A percentile compares a stretch with the other conserved stretches of the same genome.
Evolutionary conservation across 2,329 filamentous ascomycete genomes (phyloP).

Genomic region (Aspergillus nomiae): DNA sequence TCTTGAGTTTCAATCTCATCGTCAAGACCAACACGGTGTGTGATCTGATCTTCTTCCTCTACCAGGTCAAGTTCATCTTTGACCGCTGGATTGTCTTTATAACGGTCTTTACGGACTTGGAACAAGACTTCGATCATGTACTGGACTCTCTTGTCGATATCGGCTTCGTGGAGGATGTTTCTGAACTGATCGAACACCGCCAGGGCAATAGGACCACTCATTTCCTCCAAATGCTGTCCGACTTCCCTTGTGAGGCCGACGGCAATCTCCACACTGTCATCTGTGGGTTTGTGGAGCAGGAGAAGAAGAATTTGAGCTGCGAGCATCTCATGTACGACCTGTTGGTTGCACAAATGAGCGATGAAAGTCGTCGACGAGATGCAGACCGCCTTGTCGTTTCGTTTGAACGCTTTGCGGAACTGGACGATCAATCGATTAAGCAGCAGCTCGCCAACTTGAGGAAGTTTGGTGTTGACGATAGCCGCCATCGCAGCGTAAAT

Average conservation of each 20-base stretch:
- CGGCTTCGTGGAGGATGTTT: slow-evolving; percentile 91
- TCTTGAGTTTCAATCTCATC: slow-evolving; percentile 85
- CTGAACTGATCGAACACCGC: slow-evolving; percentile 95
- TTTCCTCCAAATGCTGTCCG: slow-evolving; percentile 91
- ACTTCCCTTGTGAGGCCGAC: slow-evolving; percentile 92
- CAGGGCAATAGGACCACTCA: slow-evolving; percentile 84
- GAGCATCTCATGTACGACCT: slow-evolving; percentile 91
- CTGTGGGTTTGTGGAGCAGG: slow-evolving; percentile 92
- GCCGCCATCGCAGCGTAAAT: slow-evolving; percentile 96
- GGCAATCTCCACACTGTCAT: slow-evolving; percentile 97
- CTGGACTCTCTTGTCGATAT: slow-evolving; percentile 97
- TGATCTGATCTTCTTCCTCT: slow-evolving; percentile 97
- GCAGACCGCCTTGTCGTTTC: slow-evolving; percentile 96
- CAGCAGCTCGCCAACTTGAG: slow-evolving; percentile 88
- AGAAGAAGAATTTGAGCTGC: slow-evolving; percentile 89
- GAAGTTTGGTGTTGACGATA: slow-evolving; percentile 96
- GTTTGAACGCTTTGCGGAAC: slow-evolving; percentile 92
- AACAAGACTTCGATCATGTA: slow-evolving; percentile 99
- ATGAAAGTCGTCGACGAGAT: slow-evolving; percentile 91
- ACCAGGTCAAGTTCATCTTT: slow-evolving; percentile 93
- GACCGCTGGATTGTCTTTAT: slow-evolving; percentile 89
- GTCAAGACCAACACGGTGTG: slow-evolving; percentile 79
- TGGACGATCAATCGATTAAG: slow-evolving; percentile 83
- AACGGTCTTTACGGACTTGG: slow-evolving; percentile 92
- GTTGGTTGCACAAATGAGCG: slow-evolving; percentile 92